Base-by-base conservation (phyloP, 176 grass and related monocot genomes). In the Pontederia paniculata region DNA sequence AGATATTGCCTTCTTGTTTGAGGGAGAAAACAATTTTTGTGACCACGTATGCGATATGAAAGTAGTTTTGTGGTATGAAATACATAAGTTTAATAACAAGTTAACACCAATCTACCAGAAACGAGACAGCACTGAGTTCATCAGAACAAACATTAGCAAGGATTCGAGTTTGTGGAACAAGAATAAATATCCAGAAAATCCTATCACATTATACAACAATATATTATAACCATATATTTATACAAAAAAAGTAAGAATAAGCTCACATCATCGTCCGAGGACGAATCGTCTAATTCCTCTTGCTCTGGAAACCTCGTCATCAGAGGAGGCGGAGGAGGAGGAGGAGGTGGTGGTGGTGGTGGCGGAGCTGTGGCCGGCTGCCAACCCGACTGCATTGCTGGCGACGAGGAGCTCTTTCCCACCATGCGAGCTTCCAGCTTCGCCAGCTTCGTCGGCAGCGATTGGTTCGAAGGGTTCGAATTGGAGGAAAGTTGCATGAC, bases 381-480 rank as follows among this genome's bases (percentile, higher is more conserved):
- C 52, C 67, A 56, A 43, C 43, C 72, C 14, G 71, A 69, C 57
- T 76, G 78, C 22, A 81, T 48, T 23, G 74, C 50, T 43, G 81
- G 87, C 22, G 80, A 82, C 57, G 91, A 84, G 16, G 76, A 69
- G 58, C 83, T 83, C 94, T 98, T 98, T 50, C 94, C 94, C 12
- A 81, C 94, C 94, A 98, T 98, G 62, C 94, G 87, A 17, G 94
- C 94, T 73, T 98, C 94, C 42, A 98, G 72, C 78, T 98, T 98
- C 46, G 94, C 94, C 20, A 98, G 86, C 83, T 98, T 98, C 60
- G 78, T 76, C 46, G 79, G 79, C 9, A 81, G 55, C 28, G 79
- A 82, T n/a, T 73, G 67, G 55, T 82, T 63, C 23, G 87, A 93
- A 42, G 94, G 78, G 28, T 65, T 91, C 44, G 94, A 98, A 58